phyloP scores from a whole-genome alignment of 805 yeast species.

The Cyberlindnera saturnus region DNA sequence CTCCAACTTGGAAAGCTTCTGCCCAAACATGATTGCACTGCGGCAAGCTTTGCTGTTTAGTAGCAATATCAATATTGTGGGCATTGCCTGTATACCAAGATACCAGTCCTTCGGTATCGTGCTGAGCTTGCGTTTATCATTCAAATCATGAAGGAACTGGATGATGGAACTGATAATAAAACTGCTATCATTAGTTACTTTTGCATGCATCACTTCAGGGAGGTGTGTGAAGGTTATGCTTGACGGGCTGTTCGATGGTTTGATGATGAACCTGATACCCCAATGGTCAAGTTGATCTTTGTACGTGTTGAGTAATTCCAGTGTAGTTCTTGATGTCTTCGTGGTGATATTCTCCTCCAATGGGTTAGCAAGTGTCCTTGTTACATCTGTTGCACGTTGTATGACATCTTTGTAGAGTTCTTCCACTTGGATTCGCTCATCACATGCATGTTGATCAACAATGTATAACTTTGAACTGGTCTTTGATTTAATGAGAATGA shows the following conservation, averaged over 20 bases:
- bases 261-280: conserved; percentile 35
- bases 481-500: conserved; percentile 41
- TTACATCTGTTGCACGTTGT: conserved; percentile 20
- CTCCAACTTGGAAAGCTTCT: conserved; percentile 33
- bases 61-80: conserved; percentile 42
- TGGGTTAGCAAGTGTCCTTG: conserved; percentile 10
- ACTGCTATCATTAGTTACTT: conserved; percentile 22
- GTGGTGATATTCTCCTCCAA: conserved; percentile 8
- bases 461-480: conserved; percentile 26
- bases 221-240: conserved; percentile 32
- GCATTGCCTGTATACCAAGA: conserved; percentile 36
- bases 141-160: conserved; percentile 40
- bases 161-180: conserved; percentile 34
- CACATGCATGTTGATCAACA: conserved; percentile 83
- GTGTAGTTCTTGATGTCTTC: conserved; percentile 26
- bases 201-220: conserved; percentile 37
- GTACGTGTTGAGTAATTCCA: conserved; percentile 26
- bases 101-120: conserved; percentile 29
- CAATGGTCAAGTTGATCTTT: conserved; percentile 30
- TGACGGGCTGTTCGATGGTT: neutral
- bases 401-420: conserved; percentile 33
- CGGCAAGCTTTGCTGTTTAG: conserved; percentile 63
- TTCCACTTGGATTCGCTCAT: conserved; percentile 68
- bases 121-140: conserved; percentile 24
- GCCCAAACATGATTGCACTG: conserved; percentile 69